A percentile compares a stretch with the other conserved stretches of the same genome.
These are phyloP conservation scores for Pisolithus microcarpus DNA, from an alignment of 768 basidiomycete species.

Conservation along the genomic window DNA sequence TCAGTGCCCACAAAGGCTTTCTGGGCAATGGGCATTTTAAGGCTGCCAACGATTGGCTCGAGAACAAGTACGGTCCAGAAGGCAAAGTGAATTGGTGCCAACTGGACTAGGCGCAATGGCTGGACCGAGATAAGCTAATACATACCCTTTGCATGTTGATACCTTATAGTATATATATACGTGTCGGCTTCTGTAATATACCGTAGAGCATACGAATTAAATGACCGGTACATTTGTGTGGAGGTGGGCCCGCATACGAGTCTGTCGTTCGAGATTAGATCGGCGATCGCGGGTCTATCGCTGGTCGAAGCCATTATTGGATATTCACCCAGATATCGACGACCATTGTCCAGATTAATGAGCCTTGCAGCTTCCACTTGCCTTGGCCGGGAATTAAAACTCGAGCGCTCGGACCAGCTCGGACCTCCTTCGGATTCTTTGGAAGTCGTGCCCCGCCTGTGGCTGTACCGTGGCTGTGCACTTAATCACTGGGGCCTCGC, in stretches of 20 bases:
- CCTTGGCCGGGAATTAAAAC: neutral
- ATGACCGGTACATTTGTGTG: neutral
- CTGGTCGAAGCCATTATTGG: slow-evolving; percentile 3
- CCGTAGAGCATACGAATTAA: neutral
- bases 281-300: slow-evolving; percentile 14
- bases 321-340: slow-evolving; percentile 20
- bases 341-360: neutral
- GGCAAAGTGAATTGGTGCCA: slow-evolving; percentile 71
- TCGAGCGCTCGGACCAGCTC: slow-evolving; percentile 5
- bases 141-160: neutral
- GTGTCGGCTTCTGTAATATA: slow-evolving; percentile 22
- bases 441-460: slow-evolving; percentile 6
- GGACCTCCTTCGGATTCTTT: slow-evolving; percentile 14
- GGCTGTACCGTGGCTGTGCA: slow-evolving; percentile 24
- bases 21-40: slow-evolving; percentile 86
- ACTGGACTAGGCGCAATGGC: slow-evolving; percentile 23
- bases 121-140: neutral
- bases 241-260: neutral
- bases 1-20: slow-evolving; percentile 74
- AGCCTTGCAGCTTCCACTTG: neutral
- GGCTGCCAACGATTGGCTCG: slow-evolving; percentile 82
- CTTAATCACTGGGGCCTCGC: slow-evolving; percentile 16
- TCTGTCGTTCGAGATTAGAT: slow-evolving; percentile 5
- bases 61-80: slow-evolving; percentile 64
- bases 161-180: slow-evolving; percentile 7